Evolutionary conservation across 2,329 filamentous ascomycete genomes (phyloP).

Genomic region (Mycosphaerella arachidis): DNA sequence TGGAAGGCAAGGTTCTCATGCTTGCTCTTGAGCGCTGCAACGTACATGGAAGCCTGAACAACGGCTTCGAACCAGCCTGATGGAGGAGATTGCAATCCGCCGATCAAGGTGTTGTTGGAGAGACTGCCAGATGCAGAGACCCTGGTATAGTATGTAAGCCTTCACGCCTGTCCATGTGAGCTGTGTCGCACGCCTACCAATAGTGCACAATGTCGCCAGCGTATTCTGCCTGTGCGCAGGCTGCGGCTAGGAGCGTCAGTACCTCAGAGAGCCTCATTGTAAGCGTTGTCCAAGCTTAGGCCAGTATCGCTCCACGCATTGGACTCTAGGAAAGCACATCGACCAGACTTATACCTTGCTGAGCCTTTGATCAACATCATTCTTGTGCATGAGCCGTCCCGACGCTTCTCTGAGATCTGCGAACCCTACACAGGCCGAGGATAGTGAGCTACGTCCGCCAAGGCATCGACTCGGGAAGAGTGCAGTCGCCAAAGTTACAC

Average conservation of each 20-base stretch:
- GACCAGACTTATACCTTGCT: background rate
- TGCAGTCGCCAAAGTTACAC: background rate
- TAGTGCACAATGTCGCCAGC: constrained; percentile 11
- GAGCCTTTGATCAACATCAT: background rate
- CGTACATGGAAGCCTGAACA: constrained; percentile 27
- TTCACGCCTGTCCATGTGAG: background rate
- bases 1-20: constrained; percentile 26
- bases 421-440: background rate
- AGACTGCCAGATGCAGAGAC: constrained; percentile 6
- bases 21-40: constrained; percentile 22
- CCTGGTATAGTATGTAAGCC: background rate
- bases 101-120: constrained; percentile 26
- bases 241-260: constrained; percentile 9
- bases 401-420: background rate
- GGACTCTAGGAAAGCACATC: background rate
- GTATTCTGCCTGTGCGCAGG: constrained; percentile 7
- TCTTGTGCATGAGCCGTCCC: background rate
- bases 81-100: constrained; percentile 27
- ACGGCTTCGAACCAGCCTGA: constrained; percentile 30
- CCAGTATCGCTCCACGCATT: background rate
- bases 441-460: background rate
- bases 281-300: background rate
- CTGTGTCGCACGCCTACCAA: constrained; percentile 18
- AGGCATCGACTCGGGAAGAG: background rate
- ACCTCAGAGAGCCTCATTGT: background rate